Percentiles rank a stretch among this genome's conserved stretches.
These are phyloP conservation scores for Tricholoma matsutake DNA, from an alignment of 768 basidiomycete species.

Conservation along the genomic window DNA sequence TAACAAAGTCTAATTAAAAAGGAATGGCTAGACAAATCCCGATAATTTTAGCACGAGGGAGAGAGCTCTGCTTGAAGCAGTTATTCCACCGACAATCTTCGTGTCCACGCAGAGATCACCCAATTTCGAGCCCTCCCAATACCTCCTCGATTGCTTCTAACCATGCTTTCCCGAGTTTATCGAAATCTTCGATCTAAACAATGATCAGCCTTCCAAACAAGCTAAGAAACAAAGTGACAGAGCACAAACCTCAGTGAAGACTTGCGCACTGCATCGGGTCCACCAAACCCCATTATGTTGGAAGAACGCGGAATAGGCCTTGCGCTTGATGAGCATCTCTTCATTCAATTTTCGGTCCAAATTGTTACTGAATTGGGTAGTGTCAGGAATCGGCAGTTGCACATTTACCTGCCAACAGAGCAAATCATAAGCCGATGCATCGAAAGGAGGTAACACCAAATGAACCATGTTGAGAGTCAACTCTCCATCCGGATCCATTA, in stretches of 20 bases:
- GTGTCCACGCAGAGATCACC: not conserved
- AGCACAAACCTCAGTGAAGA: constrained; percentile 41
- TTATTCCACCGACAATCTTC: too few relatives aligned
- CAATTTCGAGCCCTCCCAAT: constrained; percentile 20
- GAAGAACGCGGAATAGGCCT: constrained; percentile 33
- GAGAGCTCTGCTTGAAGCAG: too few relatives aligned
- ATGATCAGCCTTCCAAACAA: not conserved
- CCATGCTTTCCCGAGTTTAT: constrained; percentile 37
- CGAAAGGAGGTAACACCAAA: not conserved
- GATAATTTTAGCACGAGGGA: too few relatives aligned
- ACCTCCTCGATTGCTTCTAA: constrained; percentile 34
- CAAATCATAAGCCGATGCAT: not conserved
- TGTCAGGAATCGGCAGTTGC: constrained; percentile 34
- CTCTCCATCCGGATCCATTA: constrained; percentile 62
- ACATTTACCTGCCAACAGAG: constrained; percentile 34
- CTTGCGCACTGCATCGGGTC: constrained; percentile 45
- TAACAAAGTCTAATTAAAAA: too few relatives aligned
- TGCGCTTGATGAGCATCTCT: constrained; percentile 32
- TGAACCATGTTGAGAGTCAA: constrained; percentile 74
- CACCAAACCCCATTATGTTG: constrained; percentile 43
- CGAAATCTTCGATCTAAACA: constrained; percentile 39
- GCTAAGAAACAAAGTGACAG: not conserved
- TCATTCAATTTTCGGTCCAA: constrained; percentile 24
- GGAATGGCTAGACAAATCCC: too few relatives aligned
- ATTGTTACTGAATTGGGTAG: constrained; percentile 11